Conservation (phyloP, 768 basidiomycete genomes). For the Suillus decipiens region DNA sequence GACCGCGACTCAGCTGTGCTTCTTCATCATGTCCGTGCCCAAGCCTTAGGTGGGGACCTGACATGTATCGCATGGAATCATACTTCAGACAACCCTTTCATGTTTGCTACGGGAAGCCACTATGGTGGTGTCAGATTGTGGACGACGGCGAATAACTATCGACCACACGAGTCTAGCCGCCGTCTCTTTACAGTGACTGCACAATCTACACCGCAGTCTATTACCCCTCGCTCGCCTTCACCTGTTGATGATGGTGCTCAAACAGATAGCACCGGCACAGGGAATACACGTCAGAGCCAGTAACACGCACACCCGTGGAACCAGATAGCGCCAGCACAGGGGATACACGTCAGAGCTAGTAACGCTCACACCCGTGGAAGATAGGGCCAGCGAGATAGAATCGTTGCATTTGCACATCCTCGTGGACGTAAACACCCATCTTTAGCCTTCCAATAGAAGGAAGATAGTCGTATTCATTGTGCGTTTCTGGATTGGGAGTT, state of each 20-base stretch:
- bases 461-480: not conserved
- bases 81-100: constrained; percentile 58
- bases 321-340: not conserved
- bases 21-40: constrained; percentile 63
- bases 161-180: not conserved
- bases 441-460: not conserved
- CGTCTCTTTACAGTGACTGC: not conserved
- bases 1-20: constrained; percentile 71
- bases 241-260: not conserved
- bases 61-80: constrained; percentile 79
- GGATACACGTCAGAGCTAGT: constrained; percentile 14
- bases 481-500: not conserved
- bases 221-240: constrained; percentile 8
- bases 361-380: constrained; percentile 12
- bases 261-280: constrained; percentile 3
- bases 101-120: constrained; percentile 71
- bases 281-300: constrained; percentile 12
- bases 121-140: constrained; percentile 71
- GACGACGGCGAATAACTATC: constrained; percentile 39
- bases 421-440: not conserved
- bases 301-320: not conserved
- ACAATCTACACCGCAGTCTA: constrained; percentile 4
- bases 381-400: constrained; percentile 6
- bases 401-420: constrained; percentile 9
- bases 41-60: constrained; percentile 56